phyloP scores from a whole-genome alignment of 371 early-diverging fungal genomes.

The Lichtheimia corymbifera region DNA sequence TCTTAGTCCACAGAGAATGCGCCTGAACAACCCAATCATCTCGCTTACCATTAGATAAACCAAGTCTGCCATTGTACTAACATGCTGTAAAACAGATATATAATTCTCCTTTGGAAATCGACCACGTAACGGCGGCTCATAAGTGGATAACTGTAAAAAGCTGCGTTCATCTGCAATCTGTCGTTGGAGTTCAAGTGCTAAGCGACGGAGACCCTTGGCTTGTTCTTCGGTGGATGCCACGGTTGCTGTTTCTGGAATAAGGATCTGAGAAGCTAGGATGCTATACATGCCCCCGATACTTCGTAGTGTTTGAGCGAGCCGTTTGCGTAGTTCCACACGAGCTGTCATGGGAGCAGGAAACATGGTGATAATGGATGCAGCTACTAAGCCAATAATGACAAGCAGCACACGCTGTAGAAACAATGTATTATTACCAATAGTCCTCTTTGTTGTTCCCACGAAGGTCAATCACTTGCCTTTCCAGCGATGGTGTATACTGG shows the following conservation, averaged over 20 bases:
- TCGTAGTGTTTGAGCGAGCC: conserved; percentile 35
- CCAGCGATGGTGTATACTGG: conserved; percentile 41
- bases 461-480: conserved; percentile 25
- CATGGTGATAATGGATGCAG: conserved; percentile 32
- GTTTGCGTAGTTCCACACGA: conserved; percentile 47
- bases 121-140: conserved; percentile 48
- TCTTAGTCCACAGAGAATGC: not conserved
- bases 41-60: conserved; percentile 35
- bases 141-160: conserved; percentile 28
- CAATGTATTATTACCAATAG: not conserved
- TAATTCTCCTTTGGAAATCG: conserved; percentile 37
- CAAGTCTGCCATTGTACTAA: conserved; percentile 44
- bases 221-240: conserved; percentile 12
- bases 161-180: conserved; percentile 39
- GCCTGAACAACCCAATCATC: not conserved
- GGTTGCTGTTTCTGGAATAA: not conserved
- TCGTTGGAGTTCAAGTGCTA: conserved; percentile 32
- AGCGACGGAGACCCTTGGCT: conserved; percentile 23
- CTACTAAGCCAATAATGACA: conserved; percentile 40
- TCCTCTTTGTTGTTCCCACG: not conserved
- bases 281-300: conserved; percentile 41
- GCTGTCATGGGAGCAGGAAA: conserved; percentile 43
- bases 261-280: conserved; percentile 24
- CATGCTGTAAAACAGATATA: conserved; percentile 26
- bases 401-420: conserved; percentile 34